Evolutionary conservation across 2,329 filamentous ascomycete genomes (phyloP), one percentile per base, ranked within the genome.

Genomic region (Trichoderma sp.): DNA sequence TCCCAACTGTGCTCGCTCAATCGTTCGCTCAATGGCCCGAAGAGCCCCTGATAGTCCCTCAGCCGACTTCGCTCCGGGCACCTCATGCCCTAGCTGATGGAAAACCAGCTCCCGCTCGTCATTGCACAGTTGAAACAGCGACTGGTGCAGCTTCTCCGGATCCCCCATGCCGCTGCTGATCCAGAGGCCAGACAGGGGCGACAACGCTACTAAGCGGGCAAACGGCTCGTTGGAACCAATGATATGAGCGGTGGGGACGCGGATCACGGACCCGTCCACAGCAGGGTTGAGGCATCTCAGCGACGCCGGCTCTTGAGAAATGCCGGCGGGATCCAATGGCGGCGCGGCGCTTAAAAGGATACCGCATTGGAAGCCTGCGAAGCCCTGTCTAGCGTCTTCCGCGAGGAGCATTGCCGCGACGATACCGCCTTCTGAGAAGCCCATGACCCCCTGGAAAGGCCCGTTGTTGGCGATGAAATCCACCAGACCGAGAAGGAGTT

Each of bases 351-450:
- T 81, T 76, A 83, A 81, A 64, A 83, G 79, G 41, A 83, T 80
- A 59, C 78, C 81, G 71, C 82, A 82, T 65, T 80, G 80, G 63
- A 82, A 78, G 27, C 33, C 33, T 0, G 38, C 75, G 14, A 82
- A 82, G 18, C 74, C 76, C 63, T 78, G 76, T 67, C 77, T 77
- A 18, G 80, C 75, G 75, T 82, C 80, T 35, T 82, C 80, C 31
- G 81, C 74, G 4, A 83, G 75, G 75, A 83, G 79, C 77, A 79
- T 81, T n/a, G 81, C 81, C 29, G 80, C 81, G 18, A 83, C 77
- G 2, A 78, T 80, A 50, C 45, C 73, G 38, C 73, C 73, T 64
- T 75, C 65, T 29, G 65, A 71, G 41, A 75, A 75, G 14, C 73
- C 73, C 65, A 75, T 64, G 9, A 75, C 1, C 9, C 73, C 66